Conservation (phyloP, 768 basidiomycete genomes). For the Phanerodontia chrysosporium region DNA sequence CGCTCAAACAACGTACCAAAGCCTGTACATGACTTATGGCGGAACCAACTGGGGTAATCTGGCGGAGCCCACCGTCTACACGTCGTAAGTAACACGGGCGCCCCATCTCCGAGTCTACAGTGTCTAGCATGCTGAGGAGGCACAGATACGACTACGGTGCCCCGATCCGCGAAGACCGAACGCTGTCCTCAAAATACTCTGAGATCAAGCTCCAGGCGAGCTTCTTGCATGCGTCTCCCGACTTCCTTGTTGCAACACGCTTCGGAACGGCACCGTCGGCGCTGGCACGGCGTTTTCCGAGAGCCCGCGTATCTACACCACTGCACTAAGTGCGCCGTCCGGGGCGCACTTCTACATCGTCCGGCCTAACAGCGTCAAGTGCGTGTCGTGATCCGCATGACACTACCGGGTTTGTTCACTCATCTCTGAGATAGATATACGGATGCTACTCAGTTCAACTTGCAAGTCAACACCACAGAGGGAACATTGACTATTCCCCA, state of each 20-base stretch:
- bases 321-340: slow-evolving; percentile 19
- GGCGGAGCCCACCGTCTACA: slow-evolving; percentile 21
- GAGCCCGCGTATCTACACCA: slow-evolving; percentile 19
- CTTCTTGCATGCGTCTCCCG: slow-evolving; percentile 24
- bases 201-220: slow-evolving; percentile 27
- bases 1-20: slow-evolving; percentile 14
- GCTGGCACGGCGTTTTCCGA: slow-evolving; percentile 15
- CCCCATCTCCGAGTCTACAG: background rate
- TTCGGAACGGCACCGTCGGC: slow-evolving; percentile 14
- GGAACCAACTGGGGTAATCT: slow-evolving; percentile 26
- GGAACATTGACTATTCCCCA: slow-evolving; percentile 18
- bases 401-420: background rate
- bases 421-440: background rate
- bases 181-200: slow-evolving; percentile 23
- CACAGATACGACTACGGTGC: slow-evolving; percentile 24
- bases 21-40: slow-evolving; percentile 23
- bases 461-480: slow-evolving; percentile 20
- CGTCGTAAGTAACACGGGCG: slow-evolving; percentile 16
- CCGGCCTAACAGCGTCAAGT: slow-evolving; percentile 18
- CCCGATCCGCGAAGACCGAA: slow-evolving; percentile 25
- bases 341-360: slow-evolving; percentile 25
- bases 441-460: slow-evolving; percentile 14
- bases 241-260: slow-evolving; percentile 21
- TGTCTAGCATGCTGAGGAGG: background rate
- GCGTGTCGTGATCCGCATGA: background rate